Conservation (phyloP, 2,329 filamentous ascomycete genomes). For the Aspergillus eucalypticola region DNA sequence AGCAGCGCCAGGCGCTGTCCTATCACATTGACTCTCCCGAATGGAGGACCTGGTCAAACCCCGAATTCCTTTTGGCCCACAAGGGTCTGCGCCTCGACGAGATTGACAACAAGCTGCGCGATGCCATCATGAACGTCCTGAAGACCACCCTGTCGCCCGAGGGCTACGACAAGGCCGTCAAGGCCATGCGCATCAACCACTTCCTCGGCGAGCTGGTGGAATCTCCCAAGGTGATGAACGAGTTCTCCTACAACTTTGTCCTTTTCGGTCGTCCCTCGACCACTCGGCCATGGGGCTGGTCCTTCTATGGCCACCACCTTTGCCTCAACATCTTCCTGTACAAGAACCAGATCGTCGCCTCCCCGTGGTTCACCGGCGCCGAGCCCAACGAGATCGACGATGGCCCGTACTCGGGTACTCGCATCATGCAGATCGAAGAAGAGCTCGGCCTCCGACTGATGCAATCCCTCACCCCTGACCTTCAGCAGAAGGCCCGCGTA, state of each 20-base stretch:
- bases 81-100: constrained; percentile 73
- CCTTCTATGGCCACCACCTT: constrained; percentile 77
- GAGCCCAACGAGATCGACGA: constrained; percentile 74
- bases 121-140: constrained; percentile 58
- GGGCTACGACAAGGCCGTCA: constrained; percentile 69
- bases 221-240: constrained; percentile 66
- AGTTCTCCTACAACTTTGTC: constrained; percentile 74
- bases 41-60: constrained; percentile 72
- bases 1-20: constrained; percentile 51
- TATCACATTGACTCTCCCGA: constrained; percentile 69
- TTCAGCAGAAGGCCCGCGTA: constrained; percentile 55
- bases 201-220: constrained; percentile 70
- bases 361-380: constrained; percentile 76
- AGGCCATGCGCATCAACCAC: constrained; percentile 72
- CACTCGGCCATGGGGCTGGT: constrained; percentile 67
- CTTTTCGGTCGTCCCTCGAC: constrained; percentile 66
- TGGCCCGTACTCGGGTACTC: constrained; percentile 63
- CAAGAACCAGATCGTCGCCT: constrained; percentile 64
- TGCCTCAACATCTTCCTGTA: constrained; percentile 71
- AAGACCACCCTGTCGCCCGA: constrained; percentile 63
- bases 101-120: constrained; percentile 46
- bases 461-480: constrained; percentile 57
- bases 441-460: constrained; percentile 66
- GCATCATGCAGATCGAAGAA: constrained; percentile 67
- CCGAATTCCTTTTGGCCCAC: constrained; percentile 68